Conservation (phyloP, 495 filamentous ascomycete genomes). For the Hamigera avellanea region DNA sequence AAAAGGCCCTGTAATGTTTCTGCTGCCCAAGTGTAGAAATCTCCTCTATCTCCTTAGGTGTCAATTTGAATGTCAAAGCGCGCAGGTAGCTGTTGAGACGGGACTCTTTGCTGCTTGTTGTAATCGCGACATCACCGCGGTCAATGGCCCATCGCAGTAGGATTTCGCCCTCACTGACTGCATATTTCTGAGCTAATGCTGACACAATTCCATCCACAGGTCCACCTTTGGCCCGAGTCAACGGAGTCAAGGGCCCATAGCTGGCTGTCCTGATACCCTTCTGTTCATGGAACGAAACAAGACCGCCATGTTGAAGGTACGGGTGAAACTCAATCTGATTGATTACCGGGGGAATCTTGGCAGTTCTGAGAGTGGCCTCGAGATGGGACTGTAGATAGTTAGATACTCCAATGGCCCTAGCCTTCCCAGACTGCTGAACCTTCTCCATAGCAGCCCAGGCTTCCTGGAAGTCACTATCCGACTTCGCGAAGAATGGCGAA, state of each 20-base stretch:
- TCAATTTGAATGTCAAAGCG: conserved; percentile 58
- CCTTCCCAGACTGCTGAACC: conserved; percentile 54
- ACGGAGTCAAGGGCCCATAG: conserved; percentile 57
- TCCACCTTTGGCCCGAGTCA: conserved; percentile 53
- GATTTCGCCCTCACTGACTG: conserved; percentile 57
- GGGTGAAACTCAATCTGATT: conserved; percentile 90
- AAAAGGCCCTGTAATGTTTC: conserved; percentile 63
- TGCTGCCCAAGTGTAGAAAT: conserved; percentile 47
- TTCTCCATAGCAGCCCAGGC: conserved; percentile 72
- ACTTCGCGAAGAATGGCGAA: conserved; percentile 54
- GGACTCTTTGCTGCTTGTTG: conserved; percentile 64
- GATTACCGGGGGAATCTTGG: conserved; percentile 51
- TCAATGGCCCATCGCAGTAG: conserved; percentile 70
- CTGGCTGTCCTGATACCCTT: conserved; percentile 58
- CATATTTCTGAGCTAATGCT: conserved; percentile 63
- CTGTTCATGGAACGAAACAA: conserved; percentile 53
- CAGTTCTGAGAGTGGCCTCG: conserved; percentile 53
- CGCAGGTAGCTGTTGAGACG: conserved; percentile 55
- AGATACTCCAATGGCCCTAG: conserved; percentile 72
- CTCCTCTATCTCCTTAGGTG: conserved; percentile 55
- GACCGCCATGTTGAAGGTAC: conserved; percentile 66
- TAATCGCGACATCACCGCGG: conserved; percentile 64
- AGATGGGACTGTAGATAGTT: conserved; percentile 65
- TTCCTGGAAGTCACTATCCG: conserved; percentile 49
- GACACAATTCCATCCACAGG: conserved; percentile 54